Evolutionary conservation across 176 grass and related monocot genomes (phyloP).

Genomic region (Stipa capillata): DNA sequence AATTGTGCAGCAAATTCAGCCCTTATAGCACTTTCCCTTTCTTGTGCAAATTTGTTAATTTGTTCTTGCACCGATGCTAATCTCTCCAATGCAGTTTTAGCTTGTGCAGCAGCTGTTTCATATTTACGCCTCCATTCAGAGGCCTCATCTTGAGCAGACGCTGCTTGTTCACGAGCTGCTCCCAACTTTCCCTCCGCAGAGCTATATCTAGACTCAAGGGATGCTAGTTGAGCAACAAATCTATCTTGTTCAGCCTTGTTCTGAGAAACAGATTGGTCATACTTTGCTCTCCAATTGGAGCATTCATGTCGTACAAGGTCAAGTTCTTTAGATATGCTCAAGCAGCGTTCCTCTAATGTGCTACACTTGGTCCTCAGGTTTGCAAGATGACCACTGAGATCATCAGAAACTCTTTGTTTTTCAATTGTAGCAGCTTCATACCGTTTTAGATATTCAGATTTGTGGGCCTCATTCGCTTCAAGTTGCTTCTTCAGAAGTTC

Average conservation of each 20-base stretch:
- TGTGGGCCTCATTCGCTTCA: slow-evolving; percentile 56
- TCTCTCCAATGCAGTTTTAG: slow-evolving; percentile 65
- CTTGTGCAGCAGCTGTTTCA: slow-evolving; percentile 55
- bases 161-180: slow-evolving; percentile 54
- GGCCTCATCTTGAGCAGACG: slow-evolving; percentile 59
- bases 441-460: slow-evolving; percentile 61
- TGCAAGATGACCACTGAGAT: slow-evolving; percentile 44
- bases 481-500: slow-evolving; percentile 65
- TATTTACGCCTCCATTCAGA: slow-evolving; percentile 74
- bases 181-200: slow-evolving; percentile 50
- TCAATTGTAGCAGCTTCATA: slow-evolving; percentile 58
- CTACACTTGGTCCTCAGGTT: slow-evolving; percentile 63
- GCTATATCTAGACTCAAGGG: slow-evolving; percentile 48
- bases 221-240: slow-evolving; percentile 27
- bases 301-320: slow-evolving; percentile 48
- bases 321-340: slow-evolving; percentile 55
- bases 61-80: slow-evolving; percentile 53
- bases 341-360: slow-evolving; percentile 60
- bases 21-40: slow-evolving; percentile 65
- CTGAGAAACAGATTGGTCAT: slow-evolving; percentile 37
- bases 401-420: slow-evolving; percentile 57
- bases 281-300: slow-evolving; percentile 55
- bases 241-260: slow-evolving; percentile 38
- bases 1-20: slow-evolving; percentile 49
- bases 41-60: slow-evolving; percentile 62